Base-by-base conservation (phyloP, 176 grass and related monocot species). In the Rhynchospora tenuis region DNA sequence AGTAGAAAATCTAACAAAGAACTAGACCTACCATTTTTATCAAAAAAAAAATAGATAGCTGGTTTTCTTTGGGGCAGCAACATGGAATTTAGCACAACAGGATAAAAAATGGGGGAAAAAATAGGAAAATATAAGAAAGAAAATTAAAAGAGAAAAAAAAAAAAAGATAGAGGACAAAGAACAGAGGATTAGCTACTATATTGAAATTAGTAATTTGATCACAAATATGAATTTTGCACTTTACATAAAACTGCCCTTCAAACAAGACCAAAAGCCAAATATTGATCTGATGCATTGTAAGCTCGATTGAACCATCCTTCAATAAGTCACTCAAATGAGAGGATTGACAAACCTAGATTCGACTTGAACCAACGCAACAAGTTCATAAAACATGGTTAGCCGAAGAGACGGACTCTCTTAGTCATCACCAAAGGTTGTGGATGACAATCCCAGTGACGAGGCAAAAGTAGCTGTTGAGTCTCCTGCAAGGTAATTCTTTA, bases 381-480 rank as follows among this genome's bases (percentile, higher is more conserved):
- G 9, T 55, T 3, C 8, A 55, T 12, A 55, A 55, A 55, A 3
- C 56, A 27, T 51, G 46, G n/a, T n/a, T n/a, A n/a, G n/a, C n/a
- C n/a, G n/a, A n/a, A n/a, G n/a, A n/a, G n/a, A n/a, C n/a, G n/a
- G n/a, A n/a, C n/a, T n/a, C n/a, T n/a, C 24, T 60, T 62, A 86
- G 13, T 87, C 79, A 79, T 92, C 93, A 9, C 88, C 93, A 9
- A 96, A n/a, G 44, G 85, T 86, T 11, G 76, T 83, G 3, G 91
- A 96, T 46, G 93, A 93, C 67, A 96, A 89, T 7, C 91, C 91
- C 13, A 91, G 62, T 6, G 93, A 91, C 2, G 93, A 96, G 17
- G 89, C 87, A 68, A 93, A 96, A 57, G 95, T 98, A 22, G 90
- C 92, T 4, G 91, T 86, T 9, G 86, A 94, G 80, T 95, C 91